phyloP scores from a whole-genome alignment of 768 basidiomycete genomes.

The Russula ochroleuca region DNA sequence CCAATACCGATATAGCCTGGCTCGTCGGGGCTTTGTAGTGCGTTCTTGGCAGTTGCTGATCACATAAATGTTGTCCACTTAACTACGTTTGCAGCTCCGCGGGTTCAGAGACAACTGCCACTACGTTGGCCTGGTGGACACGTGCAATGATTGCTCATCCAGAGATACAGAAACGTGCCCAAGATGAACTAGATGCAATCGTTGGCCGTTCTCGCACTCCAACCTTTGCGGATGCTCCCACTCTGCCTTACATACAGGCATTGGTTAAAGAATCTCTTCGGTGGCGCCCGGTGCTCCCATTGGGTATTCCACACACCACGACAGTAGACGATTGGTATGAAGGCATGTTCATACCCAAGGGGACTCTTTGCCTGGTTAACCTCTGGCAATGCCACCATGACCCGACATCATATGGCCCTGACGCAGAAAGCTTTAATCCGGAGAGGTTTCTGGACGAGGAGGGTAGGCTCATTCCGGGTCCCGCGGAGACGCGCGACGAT shows the following conservation, averaged over 20 bases:
- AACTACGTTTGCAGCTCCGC: too few relatives aligned
- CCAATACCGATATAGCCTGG: constrained; percentile 22
- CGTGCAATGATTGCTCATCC: constrained; percentile 27
- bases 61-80: too few relatives aligned
- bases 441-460: constrained; percentile 25
- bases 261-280: constrained; percentile 16
- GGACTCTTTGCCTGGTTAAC: constrained; percentile 34
- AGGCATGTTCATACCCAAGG: constrained; percentile 35
- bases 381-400: constrained; percentile 20
- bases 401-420: constrained; percentile 18
- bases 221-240: constrained; percentile 6
- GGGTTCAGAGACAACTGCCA: constrained; percentile 14
- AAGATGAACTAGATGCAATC: constrained; percentile 12
- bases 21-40: neutral
- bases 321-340: constrained; percentile 32
- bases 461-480: constrained; percentile 3
- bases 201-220: constrained; percentile 12
- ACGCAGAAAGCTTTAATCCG: constrained; percentile 27
- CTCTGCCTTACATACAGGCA: constrained; percentile 10
- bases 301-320: constrained; percentile 7
- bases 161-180: constrained; percentile 12
- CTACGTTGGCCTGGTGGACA: constrained; percentile 14
- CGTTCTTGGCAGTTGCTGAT: too few relatives aligned
- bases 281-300: constrained; percentile 8
- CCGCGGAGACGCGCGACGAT: constrained; percentile 14